Conservation (phyloP, 495 filamentous ascomycete species). For the Aspergillus taichungensis region DNA sequence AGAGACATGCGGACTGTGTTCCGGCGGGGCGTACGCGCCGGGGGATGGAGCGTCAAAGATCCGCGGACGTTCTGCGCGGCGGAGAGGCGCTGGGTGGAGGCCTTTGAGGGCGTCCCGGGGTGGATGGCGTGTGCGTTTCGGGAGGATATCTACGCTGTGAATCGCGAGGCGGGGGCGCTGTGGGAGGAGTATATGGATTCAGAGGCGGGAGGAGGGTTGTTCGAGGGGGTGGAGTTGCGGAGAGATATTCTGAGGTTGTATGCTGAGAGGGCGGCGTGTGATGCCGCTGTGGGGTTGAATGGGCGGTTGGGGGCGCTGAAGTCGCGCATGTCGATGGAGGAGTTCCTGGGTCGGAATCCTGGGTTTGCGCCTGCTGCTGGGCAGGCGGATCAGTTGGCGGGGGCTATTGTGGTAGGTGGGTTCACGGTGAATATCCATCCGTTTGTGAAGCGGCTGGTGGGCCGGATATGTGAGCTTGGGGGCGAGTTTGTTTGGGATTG, state of each 20-base stretch:
- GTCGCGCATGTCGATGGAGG: background rate
- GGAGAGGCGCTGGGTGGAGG: background rate
- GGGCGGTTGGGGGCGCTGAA: background rate
- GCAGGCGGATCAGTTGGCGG: background rate
- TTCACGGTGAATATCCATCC: background rate
- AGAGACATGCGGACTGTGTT: background rate
- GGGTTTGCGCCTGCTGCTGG: background rate
- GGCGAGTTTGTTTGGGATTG: background rate
- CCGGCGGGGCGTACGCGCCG: too few relatives aligned
- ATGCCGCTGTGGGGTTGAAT: background rate
- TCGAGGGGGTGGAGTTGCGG: background rate
- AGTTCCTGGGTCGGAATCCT: background rate
- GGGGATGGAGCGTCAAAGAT: too few relatives aligned
- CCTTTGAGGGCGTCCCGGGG: background rate
- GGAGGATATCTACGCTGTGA: background rate
- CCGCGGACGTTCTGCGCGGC: slow-evolving; percentile 1
- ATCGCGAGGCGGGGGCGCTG: background rate
- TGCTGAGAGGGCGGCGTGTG: background rate
- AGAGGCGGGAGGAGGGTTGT: background rate
- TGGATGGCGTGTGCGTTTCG: background rate
- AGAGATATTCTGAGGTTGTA: background rate
- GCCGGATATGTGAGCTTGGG: background rate
- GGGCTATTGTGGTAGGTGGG: background rate
- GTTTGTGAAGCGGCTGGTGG: background rate
- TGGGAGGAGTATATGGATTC: background rate